Conservation (phyloP, 225 moss, liverwort and hornwort species). For the Takakia lepidozioides region DNA sequence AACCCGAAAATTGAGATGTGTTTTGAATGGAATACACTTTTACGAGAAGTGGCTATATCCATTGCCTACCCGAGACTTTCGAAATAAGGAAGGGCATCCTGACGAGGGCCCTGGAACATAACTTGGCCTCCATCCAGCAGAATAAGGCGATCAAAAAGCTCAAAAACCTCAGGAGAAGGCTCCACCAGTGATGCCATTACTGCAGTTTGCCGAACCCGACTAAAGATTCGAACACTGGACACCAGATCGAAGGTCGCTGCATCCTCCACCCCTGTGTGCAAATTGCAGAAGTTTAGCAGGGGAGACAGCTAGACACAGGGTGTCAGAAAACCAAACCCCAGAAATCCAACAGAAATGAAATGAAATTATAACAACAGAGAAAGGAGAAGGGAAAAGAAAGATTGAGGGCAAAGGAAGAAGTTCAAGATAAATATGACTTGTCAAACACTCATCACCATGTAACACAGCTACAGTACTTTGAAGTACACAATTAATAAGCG, state of each 20-base stretch:
- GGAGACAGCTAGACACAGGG: too few species aligned
- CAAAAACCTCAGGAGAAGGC: slow-evolving; percentile 54
- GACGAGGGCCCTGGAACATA: slow-evolving; percentile 86
- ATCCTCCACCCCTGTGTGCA: slow-evolving; percentile 61
- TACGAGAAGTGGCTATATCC: not conserved
- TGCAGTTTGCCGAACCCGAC: slow-evolving; percentile 57
- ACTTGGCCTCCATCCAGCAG: slow-evolving; percentile 61
- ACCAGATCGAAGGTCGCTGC: slow-evolving; percentile 50
- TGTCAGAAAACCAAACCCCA: too few species aligned
- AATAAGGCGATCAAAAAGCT: slow-evolving; percentile 79
- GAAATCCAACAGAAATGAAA: too few species aligned
- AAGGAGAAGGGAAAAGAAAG: too few species aligned
- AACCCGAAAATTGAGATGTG: not conserved
- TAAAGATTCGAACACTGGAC: slow-evolving; percentile 62
- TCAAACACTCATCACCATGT: too few species aligned
- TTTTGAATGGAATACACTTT: not conserved
- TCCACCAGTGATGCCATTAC: slow-evolving; percentile 40
- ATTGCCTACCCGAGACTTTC: slow-evolving; percentile 69
- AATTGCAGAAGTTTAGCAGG: too few species aligned
- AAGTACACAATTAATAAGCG: too few species aligned
- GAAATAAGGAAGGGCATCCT: slow-evolving; percentile 82
- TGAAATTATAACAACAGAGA: too few species aligned
- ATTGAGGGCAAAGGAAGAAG: too few species aligned
- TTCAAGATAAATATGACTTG: too few species aligned
- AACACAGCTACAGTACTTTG: too few species aligned